Conservation (phyloP, 108 stramenopile genomes). For the Skeletonema tropicum region DNA sequence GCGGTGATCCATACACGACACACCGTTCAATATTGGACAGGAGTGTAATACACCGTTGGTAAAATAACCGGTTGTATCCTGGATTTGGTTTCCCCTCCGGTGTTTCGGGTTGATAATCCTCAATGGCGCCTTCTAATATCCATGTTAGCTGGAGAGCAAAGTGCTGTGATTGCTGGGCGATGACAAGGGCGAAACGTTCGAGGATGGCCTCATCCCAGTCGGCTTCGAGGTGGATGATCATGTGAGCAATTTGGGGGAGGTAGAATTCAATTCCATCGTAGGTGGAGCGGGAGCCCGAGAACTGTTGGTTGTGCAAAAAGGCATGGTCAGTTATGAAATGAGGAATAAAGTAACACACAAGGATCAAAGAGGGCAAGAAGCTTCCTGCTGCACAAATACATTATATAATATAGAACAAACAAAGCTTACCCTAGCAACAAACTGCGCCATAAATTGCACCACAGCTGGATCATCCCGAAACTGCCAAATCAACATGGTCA, state of each 20-base stretch:
- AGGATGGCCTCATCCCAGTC: conserved; percentile 93
- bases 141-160: conserved; percentile 97
- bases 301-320: conserved; percentile 53
- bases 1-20: conserved; percentile 89
- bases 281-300: conserved; percentile 92
- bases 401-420: not conserved
- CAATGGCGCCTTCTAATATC: conserved; percentile 96
- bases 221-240: conserved; percentile 98
- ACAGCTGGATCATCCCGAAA: conserved; percentile 91
- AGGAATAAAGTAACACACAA: not conserved
- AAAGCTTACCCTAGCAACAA: conserved; percentile 83
- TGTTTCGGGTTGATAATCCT: conserved; percentile 97
- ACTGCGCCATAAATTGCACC: conserved; percentile 92
- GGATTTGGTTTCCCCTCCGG: conserved; percentile 86
- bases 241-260: conserved; percentile 98
- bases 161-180: conserved; percentile 96
- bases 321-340: not conserved
- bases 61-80: conserved; percentile 86
- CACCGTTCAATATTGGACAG: conserved; percentile 92
- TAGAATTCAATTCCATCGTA: conserved; percentile 99
- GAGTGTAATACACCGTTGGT: conserved; percentile 92
- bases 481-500: conserved; percentile 95
- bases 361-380: not conserved
- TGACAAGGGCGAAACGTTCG: conserved; percentile 94
- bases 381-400: not conserved